Base-by-base conservation (phyloP, 1,284 basidiomycete species). In the Cystobasidiaceae sp. region DNA sequence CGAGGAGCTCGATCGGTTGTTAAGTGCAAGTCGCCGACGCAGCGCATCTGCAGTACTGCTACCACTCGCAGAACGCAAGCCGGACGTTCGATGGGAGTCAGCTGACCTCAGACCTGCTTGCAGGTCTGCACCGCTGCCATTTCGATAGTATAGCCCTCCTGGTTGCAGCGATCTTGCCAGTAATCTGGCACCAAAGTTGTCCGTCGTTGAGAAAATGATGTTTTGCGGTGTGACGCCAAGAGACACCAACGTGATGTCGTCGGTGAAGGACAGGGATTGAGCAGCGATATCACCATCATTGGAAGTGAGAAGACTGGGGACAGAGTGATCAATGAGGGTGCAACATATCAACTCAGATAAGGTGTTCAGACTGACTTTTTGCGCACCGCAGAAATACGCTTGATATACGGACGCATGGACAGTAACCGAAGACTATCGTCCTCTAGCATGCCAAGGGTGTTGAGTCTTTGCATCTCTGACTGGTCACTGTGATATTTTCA, bases 221-320 rank as follows among this genome's bases (percentile, higher is more conserved):
- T 93, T 98, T 68, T 92, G 91, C 4, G 92, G 92, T 0, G 93
- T 89, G n/a, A 97, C 88, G 3, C 88, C 86, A 44, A 93, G 82
- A 74, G 90, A 89, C 75, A 52, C 61, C 21, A 64, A 52, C 27
- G 41, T 25, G 7, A 56, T 32, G 28, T 64, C 61, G 5, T 88
- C 86, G 43, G 90, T 34, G 44, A 44, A 54, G 11, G 60, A 34
- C 19, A 54, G 3, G 4, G 25, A 21, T 23, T 41, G n/a, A n/a
- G n/a, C 54, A 8, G 34, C 1, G 33, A 5, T 28, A 13, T 37
- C 3, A 4, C 45, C 34, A 43, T 21, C 11, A 8, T 19, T 7
- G n/a, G 60, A 52, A 4, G 45, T 9, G 32, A 2, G 15, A 27
- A 37, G 44, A n/a, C 19, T 45, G 45, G 39, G 41, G 50, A 4